These are phyloP conservation scores for Phytomonas serpens DNA, from an alignment of 208 protist species.

Conservation along the genomic window DNA sequence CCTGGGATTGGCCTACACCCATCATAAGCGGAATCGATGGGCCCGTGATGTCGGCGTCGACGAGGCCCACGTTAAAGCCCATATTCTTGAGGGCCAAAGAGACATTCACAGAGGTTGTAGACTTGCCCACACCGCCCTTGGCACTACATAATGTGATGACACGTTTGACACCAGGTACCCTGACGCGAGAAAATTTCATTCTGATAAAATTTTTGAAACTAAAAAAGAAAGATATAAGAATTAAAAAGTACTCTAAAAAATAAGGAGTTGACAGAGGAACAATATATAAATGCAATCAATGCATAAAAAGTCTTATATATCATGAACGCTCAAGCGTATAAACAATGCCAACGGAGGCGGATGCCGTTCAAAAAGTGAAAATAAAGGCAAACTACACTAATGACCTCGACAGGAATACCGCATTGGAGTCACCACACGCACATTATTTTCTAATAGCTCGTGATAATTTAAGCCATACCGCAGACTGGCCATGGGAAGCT, in stretches of 20 bases:
- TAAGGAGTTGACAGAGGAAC: constrained; percentile 1
- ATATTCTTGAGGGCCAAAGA: constrained; percentile 83
- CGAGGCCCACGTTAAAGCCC: constrained; percentile 68
- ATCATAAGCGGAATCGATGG: constrained; percentile 88
- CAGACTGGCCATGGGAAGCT: neutral
- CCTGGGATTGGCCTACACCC: constrained; percentile 61
- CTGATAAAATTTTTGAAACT: constrained; percentile 2
- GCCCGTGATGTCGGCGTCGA: constrained; percentile 91
- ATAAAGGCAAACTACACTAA: neutral
- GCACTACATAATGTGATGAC: constrained; percentile 85
- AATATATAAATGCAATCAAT: neutral
- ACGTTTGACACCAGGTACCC: constrained; percentile 66
- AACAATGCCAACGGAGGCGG: neutral
- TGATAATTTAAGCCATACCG: neutral
- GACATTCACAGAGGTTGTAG: constrained; percentile 84
- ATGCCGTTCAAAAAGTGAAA: neutral
- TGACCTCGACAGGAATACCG: neutral
- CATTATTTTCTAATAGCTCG: neutral
- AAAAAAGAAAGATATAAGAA: neutral
- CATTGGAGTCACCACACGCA: neutral
- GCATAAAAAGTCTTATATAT: neutral
- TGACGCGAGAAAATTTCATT: constrained; percentile 65
- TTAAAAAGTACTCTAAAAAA: neutral
- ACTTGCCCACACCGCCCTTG: constrained; percentile 94
- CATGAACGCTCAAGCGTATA: neutral